A percentile compares a stretch with the other conserved stretches of the same genome.
phyloP scores from a whole-genome alignment of 306 rosid species.

The Vicia faba region DNA sequence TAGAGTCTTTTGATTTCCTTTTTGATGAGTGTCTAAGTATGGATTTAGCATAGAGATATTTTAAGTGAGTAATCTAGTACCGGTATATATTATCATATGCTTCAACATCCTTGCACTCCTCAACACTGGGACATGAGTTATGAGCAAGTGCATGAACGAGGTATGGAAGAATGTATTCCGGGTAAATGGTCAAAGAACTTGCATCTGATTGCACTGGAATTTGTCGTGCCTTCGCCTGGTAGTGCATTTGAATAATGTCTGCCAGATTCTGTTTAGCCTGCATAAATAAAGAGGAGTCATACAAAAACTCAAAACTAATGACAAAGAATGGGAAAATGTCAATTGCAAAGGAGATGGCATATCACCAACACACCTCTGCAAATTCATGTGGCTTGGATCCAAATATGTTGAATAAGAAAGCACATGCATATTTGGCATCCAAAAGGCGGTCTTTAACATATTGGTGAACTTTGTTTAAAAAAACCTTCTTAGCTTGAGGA shows the following conservation, averaged over 20 bases:
- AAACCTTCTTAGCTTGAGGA: slow-evolving; percentile 73
- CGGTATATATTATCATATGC: slow-evolving; percentile 77
- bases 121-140: slow-evolving; percentile 81
- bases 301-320: slow-evolving; percentile 30
- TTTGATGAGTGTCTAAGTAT: slow-evolving; percentile 25
- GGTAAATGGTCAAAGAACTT: slow-evolving; percentile 65
- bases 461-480: slow-evolving; percentile 82
- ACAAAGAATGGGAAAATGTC: slow-evolving; percentile 27
- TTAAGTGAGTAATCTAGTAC: slow-evolving; percentile 43
- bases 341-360: slow-evolving; percentile 19
- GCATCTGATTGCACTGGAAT: slow-evolving; percentile 65
- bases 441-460: slow-evolving; percentile 85
- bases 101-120: slow-evolving; percentile 83
- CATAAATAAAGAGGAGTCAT: slow-evolving; percentile 39
- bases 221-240: slow-evolving; percentile 78
- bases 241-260: slow-evolving; percentile 90
- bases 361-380: slow-evolving; percentile 67
- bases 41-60: slow-evolving; percentile 11
- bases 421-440: slow-evolving; percentile 93
- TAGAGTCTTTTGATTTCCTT: background rate
- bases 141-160: slow-evolving; percentile 89
- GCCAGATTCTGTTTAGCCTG: slow-evolving; percentile 81
- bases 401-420: slow-evolving; percentile 64
- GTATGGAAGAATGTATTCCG: slow-evolving; percentile 82
- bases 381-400: slow-evolving; percentile 64